These are phyloP conservation scores for Teratosphaeriaceae sp. DNA, from an alignment of 2,329 filamentous ascomycete species.

Conservation along the genomic window DNA sequence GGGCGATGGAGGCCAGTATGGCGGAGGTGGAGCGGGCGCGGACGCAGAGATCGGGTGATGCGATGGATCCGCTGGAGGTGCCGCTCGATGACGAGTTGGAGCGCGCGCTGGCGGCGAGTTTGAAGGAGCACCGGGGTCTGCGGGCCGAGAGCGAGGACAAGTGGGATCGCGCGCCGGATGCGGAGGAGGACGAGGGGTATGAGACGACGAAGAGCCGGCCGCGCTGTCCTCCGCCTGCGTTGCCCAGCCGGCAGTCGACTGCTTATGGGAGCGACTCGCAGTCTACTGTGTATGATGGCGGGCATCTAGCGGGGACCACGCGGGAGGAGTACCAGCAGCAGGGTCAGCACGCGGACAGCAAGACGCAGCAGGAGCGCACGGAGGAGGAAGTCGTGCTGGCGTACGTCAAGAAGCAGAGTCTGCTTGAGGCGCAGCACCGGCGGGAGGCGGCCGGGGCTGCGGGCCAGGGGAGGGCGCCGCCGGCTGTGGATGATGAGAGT, in stretches of 20 bases:
- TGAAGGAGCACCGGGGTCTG: conserved; percentile 34
- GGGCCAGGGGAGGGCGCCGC: neutral
- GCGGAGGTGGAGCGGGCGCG: conserved; percentile 44
- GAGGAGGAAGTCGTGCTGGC: conserved; percentile 71
- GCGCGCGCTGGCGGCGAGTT: conserved; percentile 37
- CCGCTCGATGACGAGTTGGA: conserved; percentile 35
- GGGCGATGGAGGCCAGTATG: conserved; percentile 67
- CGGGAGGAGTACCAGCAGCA: conserved; percentile 15
- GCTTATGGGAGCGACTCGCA: conserved; percentile 2
- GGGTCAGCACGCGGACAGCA: conserved; percentile 7
- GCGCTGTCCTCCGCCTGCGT: too few relatives aligned
- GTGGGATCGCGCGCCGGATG: conserved; percentile 15
- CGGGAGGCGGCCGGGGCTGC: neutral
- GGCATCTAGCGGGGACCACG: conserved; percentile 24
- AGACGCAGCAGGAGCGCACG: conserved; percentile 33
- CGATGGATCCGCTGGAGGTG: too few relatives aligned
- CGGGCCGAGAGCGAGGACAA: conserved; percentile 12
- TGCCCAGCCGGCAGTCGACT: too few relatives aligned
- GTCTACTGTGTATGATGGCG: conserved; percentile 19
- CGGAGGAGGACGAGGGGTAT: conserved; percentile 20
- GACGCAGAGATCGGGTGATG: conserved; percentile 34
- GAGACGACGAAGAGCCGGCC: conserved; percentile 10
- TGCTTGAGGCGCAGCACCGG: conserved; percentile 52
- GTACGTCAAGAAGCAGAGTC: conserved; percentile 70
- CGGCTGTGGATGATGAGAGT: neutral